These are phyloP conservation scores for Collybia nuda DNA, from an alignment of 768 basidiomycete genomes.

Conservation along the genomic window DNA sequence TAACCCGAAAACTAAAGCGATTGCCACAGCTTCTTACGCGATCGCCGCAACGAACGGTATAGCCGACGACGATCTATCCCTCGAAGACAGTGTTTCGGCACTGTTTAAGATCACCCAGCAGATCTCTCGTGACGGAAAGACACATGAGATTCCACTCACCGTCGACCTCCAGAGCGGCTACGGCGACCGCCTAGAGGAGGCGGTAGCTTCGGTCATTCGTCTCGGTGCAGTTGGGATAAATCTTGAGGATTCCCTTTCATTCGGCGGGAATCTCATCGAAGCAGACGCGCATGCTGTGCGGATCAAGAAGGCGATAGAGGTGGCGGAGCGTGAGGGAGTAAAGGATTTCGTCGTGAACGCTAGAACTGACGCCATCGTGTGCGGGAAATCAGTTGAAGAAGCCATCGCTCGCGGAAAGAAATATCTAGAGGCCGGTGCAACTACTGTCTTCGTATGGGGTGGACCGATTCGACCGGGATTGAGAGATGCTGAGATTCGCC, in stretches of 20 bases:
- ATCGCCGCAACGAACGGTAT: slow-evolving; percentile 1
- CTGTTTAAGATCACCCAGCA: slow-evolving; percentile 1
- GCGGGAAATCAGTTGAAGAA: background rate
- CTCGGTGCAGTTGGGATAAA: slow-evolving; percentile 3
- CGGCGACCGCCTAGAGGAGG: background rate
- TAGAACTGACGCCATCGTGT: background rate
- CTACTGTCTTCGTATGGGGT: slow-evolving; percentile 4
- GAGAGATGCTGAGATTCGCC: background rate
- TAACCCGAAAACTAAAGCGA: background rate
- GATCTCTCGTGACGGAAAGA: background rate
- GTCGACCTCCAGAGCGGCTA: slow-evolving; percentile 5
- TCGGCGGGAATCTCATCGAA: background rate
- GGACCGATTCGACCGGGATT: background rate
- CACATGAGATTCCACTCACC: background rate
- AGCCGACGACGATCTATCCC: background rate
- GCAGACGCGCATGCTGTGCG: slow-evolving; percentile 2
- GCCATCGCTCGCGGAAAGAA: slow-evolving; percentile 2
- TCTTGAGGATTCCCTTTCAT: slow-evolving; percentile 2
- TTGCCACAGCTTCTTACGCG: slow-evolving; percentile 5
- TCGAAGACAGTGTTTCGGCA: background rate
- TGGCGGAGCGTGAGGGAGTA: background rate
- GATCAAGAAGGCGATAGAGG: slow-evolving; percentile 2
- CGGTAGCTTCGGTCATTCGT: background rate
- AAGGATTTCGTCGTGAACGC: slow-evolving; percentile 4
- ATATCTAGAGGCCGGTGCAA: slow-evolving; percentile 1